Conservation (phyloP, 2,329 filamentous ascomycete species). For the Pseudopithomyces maydicus region DNA sequence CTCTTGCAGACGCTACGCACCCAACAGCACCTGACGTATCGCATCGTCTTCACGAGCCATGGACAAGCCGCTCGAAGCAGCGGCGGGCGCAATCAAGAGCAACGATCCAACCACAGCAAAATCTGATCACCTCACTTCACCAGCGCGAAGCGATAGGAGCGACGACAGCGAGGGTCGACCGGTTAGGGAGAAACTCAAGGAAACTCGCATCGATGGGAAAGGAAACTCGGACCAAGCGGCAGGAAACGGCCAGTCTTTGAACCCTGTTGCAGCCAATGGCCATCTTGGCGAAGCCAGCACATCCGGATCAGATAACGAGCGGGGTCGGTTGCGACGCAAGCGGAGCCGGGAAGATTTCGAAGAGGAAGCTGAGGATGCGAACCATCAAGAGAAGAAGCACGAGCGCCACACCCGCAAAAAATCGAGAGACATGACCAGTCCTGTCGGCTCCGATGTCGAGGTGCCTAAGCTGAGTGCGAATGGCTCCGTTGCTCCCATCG, state of each 20-base stretch:
- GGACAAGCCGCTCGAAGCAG: constrained; percentile 26
- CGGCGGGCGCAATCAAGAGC: constrained; percentile 22
- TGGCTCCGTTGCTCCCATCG: constrained; percentile 32
- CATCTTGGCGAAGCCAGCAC: constrained; percentile 28
- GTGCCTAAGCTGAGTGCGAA: constrained; percentile 40
- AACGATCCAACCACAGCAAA: constrained; percentile 17
- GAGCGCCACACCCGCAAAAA: constrained; percentile 53
- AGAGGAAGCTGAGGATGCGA: constrained; percentile 39
- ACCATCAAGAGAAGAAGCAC: constrained; percentile 38
- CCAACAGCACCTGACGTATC: constrained; percentile 7
- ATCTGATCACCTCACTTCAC: constrained; percentile 26
- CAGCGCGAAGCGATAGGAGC: constrained; percentile 46
- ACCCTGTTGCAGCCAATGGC: constrained; percentile 32
- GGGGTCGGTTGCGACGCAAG: constrained; percentile 50
- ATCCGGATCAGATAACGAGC: constrained; percentile 43
- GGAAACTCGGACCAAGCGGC: constrained; percentile 22
- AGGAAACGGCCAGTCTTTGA: constrained; percentile 26
- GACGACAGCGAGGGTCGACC: constrained; percentile 59
- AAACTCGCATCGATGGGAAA: constrained; percentile 61
- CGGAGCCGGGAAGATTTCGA: constrained; percentile 53
- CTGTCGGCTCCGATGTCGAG: constrained; percentile 36
- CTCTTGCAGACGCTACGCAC: constrained; percentile 8
- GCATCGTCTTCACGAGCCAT: constrained; percentile 16
- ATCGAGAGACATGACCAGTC: constrained; percentile 50
- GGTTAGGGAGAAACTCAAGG: constrained; percentile 65